Base-by-base conservation (phyloP, 352 stramenopile genomes). In the Stramenopiles sp. region DNA sequence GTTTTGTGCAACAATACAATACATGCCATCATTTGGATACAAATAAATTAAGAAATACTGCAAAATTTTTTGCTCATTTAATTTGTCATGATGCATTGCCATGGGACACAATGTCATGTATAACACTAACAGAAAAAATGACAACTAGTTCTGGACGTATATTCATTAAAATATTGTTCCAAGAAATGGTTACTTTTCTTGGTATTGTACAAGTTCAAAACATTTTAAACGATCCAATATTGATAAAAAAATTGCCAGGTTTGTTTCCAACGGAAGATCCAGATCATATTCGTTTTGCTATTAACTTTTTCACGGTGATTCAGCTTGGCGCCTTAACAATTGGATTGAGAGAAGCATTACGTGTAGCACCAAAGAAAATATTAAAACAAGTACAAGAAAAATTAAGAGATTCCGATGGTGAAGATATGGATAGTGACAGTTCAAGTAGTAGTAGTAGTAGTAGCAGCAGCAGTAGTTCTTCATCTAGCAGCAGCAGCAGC, bases 301-400 rank as follows among this genome's bases (percentile, higher is more conserved):
- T 99, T 87, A 99, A 99, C 81, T 99, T 99, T 84, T 99, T 98
- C 87, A 99, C 96, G 43, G 96, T 89, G 4, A 99, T 99, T 79
- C 95, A 96, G 81, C 87, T 99, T 23, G 96, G 95, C 31, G 95
- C 94, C 0, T 87, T 99, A 29, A 99, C 96, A 1, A 96, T 97
- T 74, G 91, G 92, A 13, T 87, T 98, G 78, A 90, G 96, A 33
- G 90, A 97, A 81, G 95, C 95, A 84, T 85, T 98, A 13, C 98
- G 98, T 88, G 96, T 97, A 82, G 92, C 93, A 30, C 93, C 94
- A 0, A 97, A 96, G 82, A 86, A 97, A 63, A 95, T 97, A 83
- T 78, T 88, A 43, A 80, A 82, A 43, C 85, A 91, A 80, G 31
- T n/a, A n/a, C n/a, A n/a, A n/a, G n/a, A n/a, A n/a, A n/a, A n/a